Conservation (phyloP, 2,329 filamentous ascomycete species). For the Rhexocercosporidium sp. region DNA sequence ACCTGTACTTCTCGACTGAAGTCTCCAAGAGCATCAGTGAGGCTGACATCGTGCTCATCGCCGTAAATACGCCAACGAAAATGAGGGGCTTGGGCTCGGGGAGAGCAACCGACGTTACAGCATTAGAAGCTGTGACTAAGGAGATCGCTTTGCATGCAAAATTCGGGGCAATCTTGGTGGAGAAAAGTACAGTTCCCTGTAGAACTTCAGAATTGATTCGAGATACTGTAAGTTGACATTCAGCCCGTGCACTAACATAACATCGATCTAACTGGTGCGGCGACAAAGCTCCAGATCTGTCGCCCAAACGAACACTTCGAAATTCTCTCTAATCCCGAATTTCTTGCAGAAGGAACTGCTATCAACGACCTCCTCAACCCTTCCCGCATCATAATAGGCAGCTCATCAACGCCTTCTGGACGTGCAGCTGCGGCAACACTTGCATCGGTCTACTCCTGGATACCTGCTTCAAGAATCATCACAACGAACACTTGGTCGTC, state of each 20-base stretch:
- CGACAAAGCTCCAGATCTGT: conserved; percentile 56
- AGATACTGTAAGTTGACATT: conserved; percentile 59
- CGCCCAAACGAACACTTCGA: conserved; percentile 72
- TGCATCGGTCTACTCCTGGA: conserved; percentile 74
- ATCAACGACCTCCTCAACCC: conserved; percentile 73
- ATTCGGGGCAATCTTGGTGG: conserved; percentile 74
- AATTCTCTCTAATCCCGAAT: conserved; percentile 82
- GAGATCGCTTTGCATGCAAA: conserved; percentile 71
- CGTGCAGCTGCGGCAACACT: conserved; percentile 66
- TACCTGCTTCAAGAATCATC: conserved; percentile 69
- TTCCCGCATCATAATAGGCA: conserved; percentile 78
- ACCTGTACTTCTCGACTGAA: conserved; percentile 76
- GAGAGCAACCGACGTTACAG: conserved; percentile 73
- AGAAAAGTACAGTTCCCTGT: conserved; percentile 83
- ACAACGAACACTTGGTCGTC: conserved; percentile 79
- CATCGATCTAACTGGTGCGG: background rate
- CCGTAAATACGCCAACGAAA: conserved; percentile 83
- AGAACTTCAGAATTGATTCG: conserved; percentile 73
- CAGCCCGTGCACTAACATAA: too few relatives aligned
- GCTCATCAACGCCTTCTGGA: conserved; percentile 63
- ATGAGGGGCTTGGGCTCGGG: conserved; percentile 71
- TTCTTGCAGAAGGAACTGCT: conserved; percentile 78
- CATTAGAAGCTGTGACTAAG: conserved; percentile 71
- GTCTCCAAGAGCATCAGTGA: conserved; percentile 64
- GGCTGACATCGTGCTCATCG: conserved; percentile 76